Conservation (phyloP, 1,139 yeast species). For the Taphrina flavorubra region DNA sequence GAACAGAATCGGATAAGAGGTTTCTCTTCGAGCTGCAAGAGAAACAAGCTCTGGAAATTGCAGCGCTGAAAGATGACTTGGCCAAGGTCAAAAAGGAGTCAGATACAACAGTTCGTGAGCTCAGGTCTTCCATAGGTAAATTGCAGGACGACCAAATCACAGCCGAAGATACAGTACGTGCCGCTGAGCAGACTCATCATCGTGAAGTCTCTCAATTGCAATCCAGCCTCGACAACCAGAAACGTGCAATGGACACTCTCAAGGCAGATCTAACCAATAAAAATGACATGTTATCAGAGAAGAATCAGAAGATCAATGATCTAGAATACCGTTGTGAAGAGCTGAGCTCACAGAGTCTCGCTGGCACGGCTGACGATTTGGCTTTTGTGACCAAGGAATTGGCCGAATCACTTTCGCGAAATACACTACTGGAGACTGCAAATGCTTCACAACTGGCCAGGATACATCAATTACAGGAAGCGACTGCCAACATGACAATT, state of each 20-base stretch:
- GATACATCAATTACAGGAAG: slow-evolving; percentile 55
- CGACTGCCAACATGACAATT: slow-evolving; percentile 58
- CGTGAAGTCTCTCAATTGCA: slow-evolving; percentile 45
- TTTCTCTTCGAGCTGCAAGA: slow-evolving; percentile 56
- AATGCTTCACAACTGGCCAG: slow-evolving; percentile 59
- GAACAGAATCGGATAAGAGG: slow-evolving; percentile 54
- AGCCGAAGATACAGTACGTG: slow-evolving; percentile 43
- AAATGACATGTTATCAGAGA: slow-evolving; percentile 28
- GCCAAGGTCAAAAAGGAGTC: slow-evolving; percentile 47
- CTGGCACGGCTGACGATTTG: slow-evolving; percentile 50
- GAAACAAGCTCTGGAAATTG: slow-evolving; percentile 51
- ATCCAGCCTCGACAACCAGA: slow-evolving; percentile 45
- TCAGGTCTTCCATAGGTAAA: slow-evolving; percentile 44
- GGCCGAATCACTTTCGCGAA: slow-evolving; percentile 62
- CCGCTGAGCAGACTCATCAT: slow-evolving; percentile 41
- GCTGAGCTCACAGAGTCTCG: slow-evolving; percentile 51
- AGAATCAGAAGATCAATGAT: slow-evolving; percentile 46
- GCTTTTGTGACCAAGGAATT: slow-evolving; percentile 61
- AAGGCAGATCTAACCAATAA: slow-evolving; percentile 39
- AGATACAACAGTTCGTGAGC: slow-evolving; percentile 46
- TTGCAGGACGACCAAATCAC: slow-evolving; percentile 44
- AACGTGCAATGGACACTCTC: slow-evolving; percentile 43
- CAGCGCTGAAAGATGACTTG: slow-evolving; percentile 49
- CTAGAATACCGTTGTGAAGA: slow-evolving; percentile 54
- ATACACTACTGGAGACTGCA: slow-evolving; percentile 62